phyloP scores from a whole-genome alignment of 495 filamentous ascomycete genomes.

The Venustampulla echinocandica region DNA sequence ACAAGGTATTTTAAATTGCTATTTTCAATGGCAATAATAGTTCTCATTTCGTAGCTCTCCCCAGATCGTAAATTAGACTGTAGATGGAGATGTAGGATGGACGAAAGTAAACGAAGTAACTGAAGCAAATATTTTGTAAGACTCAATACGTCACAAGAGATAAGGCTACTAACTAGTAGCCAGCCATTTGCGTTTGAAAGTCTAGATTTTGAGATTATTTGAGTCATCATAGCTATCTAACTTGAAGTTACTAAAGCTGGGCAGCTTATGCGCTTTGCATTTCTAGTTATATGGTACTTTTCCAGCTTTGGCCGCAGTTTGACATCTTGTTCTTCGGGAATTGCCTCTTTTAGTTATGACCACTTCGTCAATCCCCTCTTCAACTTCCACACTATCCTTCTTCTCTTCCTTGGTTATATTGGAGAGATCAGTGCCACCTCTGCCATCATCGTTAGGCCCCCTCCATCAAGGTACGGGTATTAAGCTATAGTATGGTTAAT shows the following conservation, averaged over 20 bases:
- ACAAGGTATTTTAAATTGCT: constrained; percentile 52
- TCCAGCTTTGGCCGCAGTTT: constrained; percentile 12
- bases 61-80: constrained; percentile 49
- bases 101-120: constrained; percentile 61
- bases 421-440: constrained; percentile 1
- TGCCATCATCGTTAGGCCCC: constrained; percentile 7
- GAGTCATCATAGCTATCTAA: constrained; percentile 48
- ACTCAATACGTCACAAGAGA: too few relatives aligned
- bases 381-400: background rate
- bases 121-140: constrained; percentile 63
- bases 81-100: constrained; percentile 51
- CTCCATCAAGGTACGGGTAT: constrained; percentile 3
- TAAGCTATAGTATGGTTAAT: constrained; percentile 4
- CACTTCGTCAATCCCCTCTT: too few relatives aligned
- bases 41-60: constrained; percentile 45
- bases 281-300: constrained; percentile 9
- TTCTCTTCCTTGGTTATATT: constrained; percentile 1
- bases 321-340: constrained; percentile 13
- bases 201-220: constrained; percentile 37
- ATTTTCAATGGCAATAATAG: constrained; percentile 58
- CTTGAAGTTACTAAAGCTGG: constrained; percentile 49
- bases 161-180: too few relatives aligned
- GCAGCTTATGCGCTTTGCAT: constrained; percentile 9
- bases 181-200: constrained; percentile 33
- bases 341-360: too few relatives aligned